These are phyloP conservation scores for Leccinum fallax DNA, from an alignment of 1,284 basidiomycete genomes.

Conservation along the genomic window DNA sequence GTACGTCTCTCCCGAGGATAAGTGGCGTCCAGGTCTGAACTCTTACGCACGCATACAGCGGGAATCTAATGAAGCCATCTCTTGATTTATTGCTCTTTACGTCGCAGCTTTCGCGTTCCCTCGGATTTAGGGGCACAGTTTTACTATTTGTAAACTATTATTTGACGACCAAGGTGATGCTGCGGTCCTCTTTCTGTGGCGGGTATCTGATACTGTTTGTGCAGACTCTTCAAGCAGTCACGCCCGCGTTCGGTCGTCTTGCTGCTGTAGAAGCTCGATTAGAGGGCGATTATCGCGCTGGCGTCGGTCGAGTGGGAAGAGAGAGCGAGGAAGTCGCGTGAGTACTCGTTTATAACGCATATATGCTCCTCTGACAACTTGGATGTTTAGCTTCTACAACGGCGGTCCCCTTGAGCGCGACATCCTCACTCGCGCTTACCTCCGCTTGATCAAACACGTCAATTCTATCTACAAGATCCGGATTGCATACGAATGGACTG, in stretches of 20 bases:
- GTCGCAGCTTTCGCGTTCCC: slow-evolving; percentile 83
- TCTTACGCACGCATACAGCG: slow-evolving; percentile 32
- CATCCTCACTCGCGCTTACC: slow-evolving; percentile 82
- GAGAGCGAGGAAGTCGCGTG: slow-evolving; percentile 94
- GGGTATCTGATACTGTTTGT: not conserved
- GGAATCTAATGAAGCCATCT: slow-evolving; percentile 82
- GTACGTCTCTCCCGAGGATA: slow-evolving; percentile 46
- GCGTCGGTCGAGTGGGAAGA: slow-evolving; percentile 85
- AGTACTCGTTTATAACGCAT: slow-evolving; percentile 34
- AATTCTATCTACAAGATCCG: slow-evolving; percentile 93
- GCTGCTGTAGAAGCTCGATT: slow-evolving; percentile 87
- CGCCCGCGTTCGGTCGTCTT: slow-evolving; percentile 92
- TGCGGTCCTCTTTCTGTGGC: not conserved
- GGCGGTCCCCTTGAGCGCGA: slow-evolving; percentile 85
- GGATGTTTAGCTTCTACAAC: slow-evolving; percentile 77
- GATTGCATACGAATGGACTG: slow-evolving; percentile 87
- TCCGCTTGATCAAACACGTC: slow-evolving; percentile 84
- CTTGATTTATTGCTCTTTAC: slow-evolving; percentile 95
- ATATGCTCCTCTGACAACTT: slow-evolving; percentile 3
- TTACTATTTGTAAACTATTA: slow-evolving; percentile 88
- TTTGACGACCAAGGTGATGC: slow-evolving; percentile 59
- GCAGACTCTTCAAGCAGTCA: slow-evolving; percentile 77
- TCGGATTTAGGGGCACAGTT: slow-evolving; percentile 81
- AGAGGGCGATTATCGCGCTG: slow-evolving; percentile 90
- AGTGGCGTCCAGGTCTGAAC: slow-evolving; percentile 10